These are phyloP conservation scores for Phlyctochytrium arcticum DNA, from an alignment of 192 early-diverging fungal species.

Conservation along the genomic window DNA sequence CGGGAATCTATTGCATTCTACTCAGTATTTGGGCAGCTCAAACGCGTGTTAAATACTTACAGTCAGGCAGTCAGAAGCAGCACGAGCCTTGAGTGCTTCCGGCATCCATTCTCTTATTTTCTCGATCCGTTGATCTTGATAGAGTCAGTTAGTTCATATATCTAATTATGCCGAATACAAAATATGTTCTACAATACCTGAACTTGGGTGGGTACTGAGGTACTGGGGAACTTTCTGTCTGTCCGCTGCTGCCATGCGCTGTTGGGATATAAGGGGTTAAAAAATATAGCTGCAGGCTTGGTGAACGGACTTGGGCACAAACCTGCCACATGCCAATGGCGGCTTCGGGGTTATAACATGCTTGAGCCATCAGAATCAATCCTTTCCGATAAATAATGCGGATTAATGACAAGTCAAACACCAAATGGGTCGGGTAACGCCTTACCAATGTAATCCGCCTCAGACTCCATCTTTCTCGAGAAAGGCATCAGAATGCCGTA, in stretches of 20 bases:
- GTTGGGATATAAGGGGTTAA: neutral
- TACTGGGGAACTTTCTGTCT: conserved; percentile 52
- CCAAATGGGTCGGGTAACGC: neutral
- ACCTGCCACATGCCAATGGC: conserved; percentile 77
- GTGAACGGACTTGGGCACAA: neutral
- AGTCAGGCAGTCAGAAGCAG: conserved; percentile 47
- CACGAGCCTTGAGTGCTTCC: conserved; percentile 48
- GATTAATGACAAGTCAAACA: neutral
- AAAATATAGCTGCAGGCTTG: neutral
- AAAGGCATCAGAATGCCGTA: conserved; percentile 81
- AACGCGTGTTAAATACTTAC: too few relatives aligned
- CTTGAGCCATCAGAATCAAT: conserved; percentile 80
- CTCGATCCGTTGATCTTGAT: conserved; percentile 47
- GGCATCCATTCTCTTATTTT: conserved; percentile 60
- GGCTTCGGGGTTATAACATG: conserved; percentile 85
- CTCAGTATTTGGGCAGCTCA: too few relatives aligned
- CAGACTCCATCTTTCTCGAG: conserved; percentile 81
- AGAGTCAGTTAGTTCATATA: neutral
- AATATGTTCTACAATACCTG: conserved; percentile 35
- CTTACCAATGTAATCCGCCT: conserved; percentile 84
- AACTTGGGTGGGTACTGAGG: conserved; percentile 81
- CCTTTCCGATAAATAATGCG: conserved; percentile 22
- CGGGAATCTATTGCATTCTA: too few relatives aligned
- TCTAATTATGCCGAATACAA: neutral
- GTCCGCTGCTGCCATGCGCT: conserved; percentile 65